phyloP scores from a whole-genome alignment of 805 yeast species.

The Metahyphopichia silvanorum region DNA sequence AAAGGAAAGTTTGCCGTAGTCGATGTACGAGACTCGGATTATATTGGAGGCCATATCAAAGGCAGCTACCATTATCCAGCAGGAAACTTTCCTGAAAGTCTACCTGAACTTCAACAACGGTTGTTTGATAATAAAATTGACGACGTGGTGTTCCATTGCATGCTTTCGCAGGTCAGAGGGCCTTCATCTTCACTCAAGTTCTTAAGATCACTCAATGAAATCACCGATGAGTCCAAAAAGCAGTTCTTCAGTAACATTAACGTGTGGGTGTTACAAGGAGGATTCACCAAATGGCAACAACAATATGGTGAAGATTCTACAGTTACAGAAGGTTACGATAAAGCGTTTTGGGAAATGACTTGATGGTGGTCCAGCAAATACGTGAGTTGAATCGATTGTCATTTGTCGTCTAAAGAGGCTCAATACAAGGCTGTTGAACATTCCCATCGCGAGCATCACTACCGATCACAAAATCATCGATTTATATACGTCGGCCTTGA shows the following conservation, averaged over 20 bases:
- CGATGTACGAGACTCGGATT: conserved; percentile 86
- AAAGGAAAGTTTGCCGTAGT: conserved; percentile 51
- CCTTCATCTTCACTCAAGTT: conserved; percentile 78
- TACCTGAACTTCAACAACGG: conserved; percentile 35
- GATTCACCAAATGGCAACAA: conserved; percentile 82
- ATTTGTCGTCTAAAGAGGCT: no score
- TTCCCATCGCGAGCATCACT: no score
- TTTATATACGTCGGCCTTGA: no score
- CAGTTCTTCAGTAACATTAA: conserved; percentile 33
- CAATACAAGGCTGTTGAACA: no score
- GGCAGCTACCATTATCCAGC: conserved; percentile 58
- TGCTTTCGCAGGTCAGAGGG: conserved; percentile 87
- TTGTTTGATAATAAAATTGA: conserved; percentile 29
- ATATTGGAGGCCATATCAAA: conserved; percentile 70
- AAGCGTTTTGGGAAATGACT: conserved; percentile 31
- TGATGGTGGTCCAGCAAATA: no score
- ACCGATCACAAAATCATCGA: no score
- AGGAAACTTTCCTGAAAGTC: conserved; percentile 33
- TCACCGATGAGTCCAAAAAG: conserved; percentile 17
- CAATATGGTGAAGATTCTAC: conserved; percentile 61
- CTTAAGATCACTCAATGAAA: conserved; percentile 40
- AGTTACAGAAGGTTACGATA: conserved; percentile 53
- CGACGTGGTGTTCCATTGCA: conserved; percentile 85
- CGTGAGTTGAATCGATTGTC: no score
- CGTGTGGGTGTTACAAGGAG: conserved; percentile 77